These are phyloP conservation scores for Hawksworthiomyces lignivorus DNA, from an alignment of 2,329 filamentous ascomycete genomes.

Conservation along the genomic window DNA sequence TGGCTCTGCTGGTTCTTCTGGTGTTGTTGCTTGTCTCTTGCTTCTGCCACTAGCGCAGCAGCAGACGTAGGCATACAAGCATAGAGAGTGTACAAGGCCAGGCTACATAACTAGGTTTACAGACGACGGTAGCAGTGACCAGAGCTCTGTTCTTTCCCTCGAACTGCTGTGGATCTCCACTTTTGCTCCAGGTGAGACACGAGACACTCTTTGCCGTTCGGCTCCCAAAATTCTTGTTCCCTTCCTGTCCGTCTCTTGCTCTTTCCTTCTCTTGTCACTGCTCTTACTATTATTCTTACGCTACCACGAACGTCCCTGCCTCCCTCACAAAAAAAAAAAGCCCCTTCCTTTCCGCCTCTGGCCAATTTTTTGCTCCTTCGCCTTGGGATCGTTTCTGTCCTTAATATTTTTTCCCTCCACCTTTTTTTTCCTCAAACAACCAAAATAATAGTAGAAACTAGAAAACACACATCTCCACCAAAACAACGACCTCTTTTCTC, in stretches of 20 bases:
- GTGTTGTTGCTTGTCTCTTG: too few species aligned
- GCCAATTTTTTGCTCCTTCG: not conserved
- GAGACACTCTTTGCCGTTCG: conserved; percentile 10
- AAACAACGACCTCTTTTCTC: not conserved
- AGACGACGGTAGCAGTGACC: too few species aligned
- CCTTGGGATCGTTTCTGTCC: not conserved
- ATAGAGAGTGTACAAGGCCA: too few species aligned
- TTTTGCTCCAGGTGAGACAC: conserved; percentile 7
- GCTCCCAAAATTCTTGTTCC: conserved; percentile 1
- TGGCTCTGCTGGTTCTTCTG: too few species aligned
- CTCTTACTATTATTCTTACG: too few species aligned
- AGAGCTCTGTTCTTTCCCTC: too few species aligned
- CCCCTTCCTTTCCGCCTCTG: not conserved
- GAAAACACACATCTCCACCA: conserved; percentile 1
- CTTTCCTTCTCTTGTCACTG: conserved; percentile 1
- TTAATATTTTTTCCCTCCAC: conserved; percentile 7
- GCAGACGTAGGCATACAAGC: too few species aligned
- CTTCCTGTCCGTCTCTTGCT: not conserved
- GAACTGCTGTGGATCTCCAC: not conserved
- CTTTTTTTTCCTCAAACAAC: conserved; percentile 5
- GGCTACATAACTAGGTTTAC: too few species aligned
- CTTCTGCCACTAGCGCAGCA: too few species aligned
- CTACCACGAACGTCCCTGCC: too few species aligned
- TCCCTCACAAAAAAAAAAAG: too few species aligned
- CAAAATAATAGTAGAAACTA: conserved; percentile 5